A percentile compares a stretch with the other conserved stretches of the same genome.
These are phyloP conservation scores for Clitoria ternatea DNA, from an alignment of 306 rosid species.

Conservation along the genomic window DNA sequence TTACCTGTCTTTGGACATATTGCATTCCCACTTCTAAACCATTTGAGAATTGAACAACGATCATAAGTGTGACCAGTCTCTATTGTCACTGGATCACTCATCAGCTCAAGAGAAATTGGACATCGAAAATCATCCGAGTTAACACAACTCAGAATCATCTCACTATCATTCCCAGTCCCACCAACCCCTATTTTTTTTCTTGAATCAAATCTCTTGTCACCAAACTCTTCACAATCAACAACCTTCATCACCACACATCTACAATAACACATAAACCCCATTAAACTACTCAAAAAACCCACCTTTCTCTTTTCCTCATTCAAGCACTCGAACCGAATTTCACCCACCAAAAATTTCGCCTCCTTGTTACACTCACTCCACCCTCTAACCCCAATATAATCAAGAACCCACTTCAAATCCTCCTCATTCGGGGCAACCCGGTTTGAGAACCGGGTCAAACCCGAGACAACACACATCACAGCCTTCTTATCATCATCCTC, in stretches of 20 bases:
- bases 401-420: slow-evolving; percentile 48
- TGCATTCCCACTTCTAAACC: slow-evolving; percentile 60
- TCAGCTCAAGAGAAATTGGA: slow-evolving; percentile 75
- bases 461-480: slow-evolving; percentile 26
- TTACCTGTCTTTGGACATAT: slow-evolving; percentile 80
- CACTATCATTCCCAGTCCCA: no score
- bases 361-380: slow-evolving; percentile 69
- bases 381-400: slow-evolving; percentile 43
- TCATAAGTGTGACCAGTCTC: slow-evolving; percentile 85
- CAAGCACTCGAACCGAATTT: slow-evolving; percentile 47
- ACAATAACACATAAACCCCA: slow-evolving; percentile 56
- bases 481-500: slow-evolving; percentile 47
- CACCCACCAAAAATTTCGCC: slow-evolving; percentile 68
- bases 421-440: slow-evolving; percentile 37
- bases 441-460: slow-evolving; percentile 42
- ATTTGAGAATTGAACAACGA: slow-evolving; percentile 73
- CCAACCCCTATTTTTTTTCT: background rate
- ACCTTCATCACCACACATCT: slow-evolving; percentile 49
- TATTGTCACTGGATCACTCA: slow-evolving; percentile 80
- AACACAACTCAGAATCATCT: slow-evolving; percentile 15
- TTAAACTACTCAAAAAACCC: slow-evolving; percentile 36
- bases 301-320: slow-evolving; percentile 36
- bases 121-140: slow-evolving; percentile 76
- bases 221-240: slow-evolving; percentile 39
- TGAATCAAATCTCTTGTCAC: slow-evolving; percentile 25